phyloP scores from a whole-genome alignment of 2,329 filamentous ascomycete species.

The Paraconiothyrium brasiliense region DNA sequence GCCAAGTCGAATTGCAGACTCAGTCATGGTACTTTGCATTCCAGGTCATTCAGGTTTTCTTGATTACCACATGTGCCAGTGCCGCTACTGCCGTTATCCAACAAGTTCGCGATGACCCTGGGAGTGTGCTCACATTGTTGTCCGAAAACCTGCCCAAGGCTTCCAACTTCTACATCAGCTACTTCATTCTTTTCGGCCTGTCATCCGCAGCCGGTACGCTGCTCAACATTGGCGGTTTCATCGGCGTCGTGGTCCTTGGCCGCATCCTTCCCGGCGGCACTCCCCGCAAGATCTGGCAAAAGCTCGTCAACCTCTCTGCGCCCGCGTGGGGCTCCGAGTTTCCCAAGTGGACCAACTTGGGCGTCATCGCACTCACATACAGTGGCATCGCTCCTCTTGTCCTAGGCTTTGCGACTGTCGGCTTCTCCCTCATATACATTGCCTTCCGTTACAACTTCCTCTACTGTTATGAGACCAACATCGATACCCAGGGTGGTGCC shows the following conservation, averaged over 20 bases:
- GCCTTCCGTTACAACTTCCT: constrained; percentile 61
- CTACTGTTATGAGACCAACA: constrained; percentile 57
- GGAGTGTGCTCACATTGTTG: constrained; percentile 69
- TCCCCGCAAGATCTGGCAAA: constrained; percentile 57
- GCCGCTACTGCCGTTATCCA: constrained; percentile 70
- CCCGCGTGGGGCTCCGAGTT: constrained; percentile 58
- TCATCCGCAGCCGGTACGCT: constrained; percentile 53
- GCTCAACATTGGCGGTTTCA: constrained; percentile 82
- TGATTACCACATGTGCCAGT: constrained; percentile 84
- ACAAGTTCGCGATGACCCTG: constrained; percentile 70
- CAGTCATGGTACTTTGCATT: constrained; percentile 94
- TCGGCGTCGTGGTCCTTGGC: constrained; percentile 84
- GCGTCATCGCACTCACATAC: constrained; percentile 57
- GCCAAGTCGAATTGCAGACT: constrained; percentile 71
- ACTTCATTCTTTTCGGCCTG: constrained; percentile 87
- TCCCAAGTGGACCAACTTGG: constrained; percentile 59
- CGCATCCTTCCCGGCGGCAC: constrained; percentile 62
- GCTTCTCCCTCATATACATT: constrained; percentile 56
- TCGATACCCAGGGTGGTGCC: constrained; percentile 58
- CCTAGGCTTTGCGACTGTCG: constrained; percentile 56
- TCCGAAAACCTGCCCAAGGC: constrained; percentile 80
- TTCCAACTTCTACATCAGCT: constrained; percentile 95
- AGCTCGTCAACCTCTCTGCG: constrained; percentile 54
- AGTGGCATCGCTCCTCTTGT: constrained; percentile 60
- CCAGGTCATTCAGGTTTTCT: constrained; percentile 93